phyloP scores from a whole-genome alignment of 306 rosid genomes.

The Prunus dulcis region DNA sequence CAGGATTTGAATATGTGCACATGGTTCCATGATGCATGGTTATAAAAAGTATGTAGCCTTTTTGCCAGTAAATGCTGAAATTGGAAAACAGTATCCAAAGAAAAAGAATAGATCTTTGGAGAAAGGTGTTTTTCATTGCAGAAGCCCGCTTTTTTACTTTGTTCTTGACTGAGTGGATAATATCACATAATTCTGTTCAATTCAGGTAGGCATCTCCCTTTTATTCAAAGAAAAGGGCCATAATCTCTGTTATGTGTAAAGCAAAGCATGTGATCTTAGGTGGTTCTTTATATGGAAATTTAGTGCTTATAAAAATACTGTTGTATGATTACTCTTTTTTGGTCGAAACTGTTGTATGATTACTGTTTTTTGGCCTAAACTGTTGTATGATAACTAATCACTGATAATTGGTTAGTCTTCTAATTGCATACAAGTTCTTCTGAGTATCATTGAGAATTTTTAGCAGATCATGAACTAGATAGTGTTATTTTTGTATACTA shows the following conservation, averaged over 20 bases:
- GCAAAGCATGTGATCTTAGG: not conserved
- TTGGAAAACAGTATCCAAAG: not conserved
- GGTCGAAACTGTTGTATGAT: too few species aligned
- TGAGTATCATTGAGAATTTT: too few species aligned
- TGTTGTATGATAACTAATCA: too few species aligned
- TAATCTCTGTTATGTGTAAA: not conserved
- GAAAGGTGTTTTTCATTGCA: not conserved
- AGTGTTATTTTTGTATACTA: too few species aligned
- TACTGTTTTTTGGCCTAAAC: too few species aligned
- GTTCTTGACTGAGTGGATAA: not conserved
- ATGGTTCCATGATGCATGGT: not conserved
- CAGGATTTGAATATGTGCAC: not conserved
- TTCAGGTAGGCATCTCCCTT: not conserved
- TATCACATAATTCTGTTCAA: not conserved
- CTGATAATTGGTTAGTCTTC: not conserved
- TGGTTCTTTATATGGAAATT: not conserved
- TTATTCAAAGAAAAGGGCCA: not conserved
- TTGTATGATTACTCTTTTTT: too few species aligned
- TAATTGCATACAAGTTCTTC: not conserved
- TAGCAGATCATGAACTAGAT: too few species aligned
- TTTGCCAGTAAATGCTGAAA: not conserved
- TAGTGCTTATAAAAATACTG: too few species aligned
- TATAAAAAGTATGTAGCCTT: not conserved
- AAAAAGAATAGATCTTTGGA: not conserved
- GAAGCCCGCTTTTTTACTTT: slow-evolving; percentile 5